Evolutionary conservation across 2,329 filamentous ascomycete genomes (phyloP), one percentile per base, ranked within the genome.

Genomic region (Pseudovirgaria hyperparasitica): DNA sequence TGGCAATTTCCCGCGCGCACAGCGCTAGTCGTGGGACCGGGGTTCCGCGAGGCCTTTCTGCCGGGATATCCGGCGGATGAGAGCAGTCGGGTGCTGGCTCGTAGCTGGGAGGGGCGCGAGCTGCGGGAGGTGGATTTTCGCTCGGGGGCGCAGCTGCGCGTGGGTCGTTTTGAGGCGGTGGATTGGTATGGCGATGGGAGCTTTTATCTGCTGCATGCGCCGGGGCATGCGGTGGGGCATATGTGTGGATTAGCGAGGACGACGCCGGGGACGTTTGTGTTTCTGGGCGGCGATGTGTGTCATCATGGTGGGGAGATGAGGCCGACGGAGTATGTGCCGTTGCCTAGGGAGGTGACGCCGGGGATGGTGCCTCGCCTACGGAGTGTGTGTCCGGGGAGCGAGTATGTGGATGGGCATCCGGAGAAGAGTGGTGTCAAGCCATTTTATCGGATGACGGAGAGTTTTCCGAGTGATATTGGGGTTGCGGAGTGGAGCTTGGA

Each of bases 131-230:
- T 48, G 17, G 23, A 24, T 2, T 45, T 45, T 17, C 8, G 8
- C 19, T n/a, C 8, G 8, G 17, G 29, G 15, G 10, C 32, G 7
- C 19, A 22, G 10, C 27, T 38, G 8, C 33, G 56, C 31, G 58
- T 67, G 12, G 63, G 60, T 2, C 40, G 53, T 6, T 66, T 65
- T 38, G 38, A 50, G 17, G 63, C 63, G 2, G 45, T 52, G 15
- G 68, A 73, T 39, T 71, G 60, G 38, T 72, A 70, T 29, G 58
- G 59, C 3, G 68, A 73, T 38, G 67, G 67, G 1, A 59, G 51
- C 13, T 67, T 74, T 35, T 71, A 70, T 39, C 50, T 72, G 2
- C 51, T 72, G 16, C 51, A 67, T 35, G 57, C 59, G 3, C 65
- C 66, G 0, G 69, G 69, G 2, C 66, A 71, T 37, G 55, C 59